Evolutionary conservation across 805 yeast species (phyloP).

Genomic region (Pichia deserticola): DNA sequence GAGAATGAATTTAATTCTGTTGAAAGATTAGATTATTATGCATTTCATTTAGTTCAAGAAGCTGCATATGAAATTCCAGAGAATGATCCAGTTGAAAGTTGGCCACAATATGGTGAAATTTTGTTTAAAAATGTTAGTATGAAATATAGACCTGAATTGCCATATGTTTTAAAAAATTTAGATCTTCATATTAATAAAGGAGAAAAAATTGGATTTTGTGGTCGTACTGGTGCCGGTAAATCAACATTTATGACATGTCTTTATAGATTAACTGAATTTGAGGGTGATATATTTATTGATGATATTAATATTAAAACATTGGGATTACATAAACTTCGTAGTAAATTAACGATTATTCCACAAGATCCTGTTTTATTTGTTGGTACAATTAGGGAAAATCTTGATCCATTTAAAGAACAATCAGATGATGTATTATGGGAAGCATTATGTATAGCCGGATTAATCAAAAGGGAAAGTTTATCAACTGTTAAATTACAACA

Average conservation of each 20-base stretch:
- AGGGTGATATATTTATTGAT: constrained; percentile 48
- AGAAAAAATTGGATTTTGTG: constrained; percentile 77
- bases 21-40: constrained; percentile 66
- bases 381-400: constrained; percentile 50
- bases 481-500: constrained; percentile 29
- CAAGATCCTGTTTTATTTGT: constrained; percentile 64
- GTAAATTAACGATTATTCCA: constrained; percentile 59
- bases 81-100: constrained; percentile 32
- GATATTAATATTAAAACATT: constrained; percentile 46
- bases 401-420: constrained; percentile 53
- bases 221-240: constrained; percentile 87
- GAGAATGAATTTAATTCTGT: constrained; percentile 79
- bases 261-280: constrained; percentile 47
- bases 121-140: constrained; percentile 41
- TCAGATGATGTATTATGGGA: constrained; percentile 51
- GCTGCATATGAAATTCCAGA: constrained; percentile 47
- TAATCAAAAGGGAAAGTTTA: constrained; percentile 36
- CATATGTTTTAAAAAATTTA: constrained; percentile 46
- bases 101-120: constrained; percentile 46
- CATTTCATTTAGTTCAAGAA: constrained; percentile 55
- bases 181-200: constrained; percentile 38
- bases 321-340: constrained; percentile 48
- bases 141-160: constrained; percentile 55
- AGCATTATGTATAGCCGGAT: constrained; percentile 49
- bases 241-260: constrained; percentile 56